A percentile compares a stretch with the other conserved stretches of the same genome.
These are phyloP conservation scores for Kurtzmaniella quercitrusa DNA, from an alignment of 1,139 yeast genomes.

Conservation along the genomic window DNA sequence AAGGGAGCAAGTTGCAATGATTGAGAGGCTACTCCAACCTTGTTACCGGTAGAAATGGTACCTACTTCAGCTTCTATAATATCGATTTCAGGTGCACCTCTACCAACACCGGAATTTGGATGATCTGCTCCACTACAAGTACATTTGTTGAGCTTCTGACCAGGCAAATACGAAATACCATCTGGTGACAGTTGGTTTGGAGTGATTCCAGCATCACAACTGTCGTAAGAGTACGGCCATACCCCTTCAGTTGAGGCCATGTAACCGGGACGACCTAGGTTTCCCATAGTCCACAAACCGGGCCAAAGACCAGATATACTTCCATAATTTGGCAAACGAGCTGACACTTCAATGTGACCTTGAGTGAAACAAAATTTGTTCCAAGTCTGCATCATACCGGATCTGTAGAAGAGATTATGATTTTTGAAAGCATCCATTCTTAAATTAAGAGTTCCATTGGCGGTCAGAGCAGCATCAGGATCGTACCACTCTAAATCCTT, in stretches of 20 bases:
- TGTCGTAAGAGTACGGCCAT: conserved; percentile 31
- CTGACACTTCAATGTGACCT: conserved; percentile 22
- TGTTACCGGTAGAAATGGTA: conserved; percentile 8
- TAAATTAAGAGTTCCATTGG: conserved; percentile 21
- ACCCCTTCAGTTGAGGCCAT: conserved; percentile 29
- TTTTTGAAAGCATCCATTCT: conserved; percentile 26
- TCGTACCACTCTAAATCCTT: conserved; percentile 31
- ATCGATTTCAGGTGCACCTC: conserved; percentile 26
- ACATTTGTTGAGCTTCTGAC: conserved; percentile 20
- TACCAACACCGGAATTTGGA: conserved; percentile 18
- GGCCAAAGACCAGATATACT: conserved; percentile 29
- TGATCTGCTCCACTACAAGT: conserved; percentile 15
- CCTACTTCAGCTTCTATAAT: conserved; percentile 23
- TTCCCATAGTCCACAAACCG: conserved; percentile 32
- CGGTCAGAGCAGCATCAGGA: conserved; percentile 26
- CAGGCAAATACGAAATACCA: conserved; percentile 28
- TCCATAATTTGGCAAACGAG: conserved; percentile 26
- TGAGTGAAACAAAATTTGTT: conserved; percentile 26
- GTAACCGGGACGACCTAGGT: conserved; percentile 28
- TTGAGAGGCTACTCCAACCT: conserved; percentile 23
- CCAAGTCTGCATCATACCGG: conserved; percentile 32
- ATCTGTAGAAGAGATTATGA: conserved; percentile 25
- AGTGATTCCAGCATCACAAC: conserved; percentile 29
- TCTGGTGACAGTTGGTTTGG: conserved; percentile 29
- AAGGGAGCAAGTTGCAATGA: conserved; percentile 28